Conservation (phyloP, 352 stramenopile species). For the Globisporangium nunn region DNA sequence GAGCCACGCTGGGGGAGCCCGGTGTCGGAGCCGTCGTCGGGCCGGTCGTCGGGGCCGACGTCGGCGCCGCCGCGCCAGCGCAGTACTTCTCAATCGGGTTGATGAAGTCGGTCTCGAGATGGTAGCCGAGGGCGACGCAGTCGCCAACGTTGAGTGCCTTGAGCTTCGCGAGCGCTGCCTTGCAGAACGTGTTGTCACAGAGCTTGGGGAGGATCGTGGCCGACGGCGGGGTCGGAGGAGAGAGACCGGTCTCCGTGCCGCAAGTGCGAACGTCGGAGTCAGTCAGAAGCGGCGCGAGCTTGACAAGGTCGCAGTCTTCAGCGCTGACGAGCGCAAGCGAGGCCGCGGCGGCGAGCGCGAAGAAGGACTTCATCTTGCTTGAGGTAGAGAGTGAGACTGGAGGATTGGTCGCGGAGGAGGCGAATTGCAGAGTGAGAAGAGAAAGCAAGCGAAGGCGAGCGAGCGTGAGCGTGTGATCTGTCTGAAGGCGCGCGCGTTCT, state of each 20-base stretch:
- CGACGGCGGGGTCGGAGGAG: too few relatives aligned
- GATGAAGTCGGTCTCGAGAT: not conserved
- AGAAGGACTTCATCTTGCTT: constrained; percentile 12
- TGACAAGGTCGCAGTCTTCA: not conserved
- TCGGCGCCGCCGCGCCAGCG: not conserved
- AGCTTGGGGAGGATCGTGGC: not conserved
- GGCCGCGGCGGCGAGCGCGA: constrained; percentile 4
- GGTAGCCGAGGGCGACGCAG: not conserved
- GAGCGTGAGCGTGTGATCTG: too few relatives aligned
- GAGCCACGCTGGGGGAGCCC: not conserved
- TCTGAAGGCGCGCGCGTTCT: too few relatives aligned
- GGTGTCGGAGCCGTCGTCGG: not conserved
- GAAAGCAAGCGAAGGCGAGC: not conserved
- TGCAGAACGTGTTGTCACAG: not conserved
- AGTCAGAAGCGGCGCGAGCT: not conserved
- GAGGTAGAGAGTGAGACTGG: not conserved
- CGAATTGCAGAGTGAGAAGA: constrained; percentile 25
- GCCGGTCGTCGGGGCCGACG: not conserved
- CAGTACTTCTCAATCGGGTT: not conserved
- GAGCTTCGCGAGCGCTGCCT: not conserved
- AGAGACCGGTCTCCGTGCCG: not conserved
- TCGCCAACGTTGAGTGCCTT: not conserved
- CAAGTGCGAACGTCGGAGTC: not conserved
- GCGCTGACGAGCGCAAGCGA: constrained; percentile 3
- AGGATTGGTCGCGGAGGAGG: constrained; percentile 25